These are phyloP conservation scores for Phytomonas sp. DNA, from an alignment of 208 protist species.

Conservation along the genomic window DNA sequence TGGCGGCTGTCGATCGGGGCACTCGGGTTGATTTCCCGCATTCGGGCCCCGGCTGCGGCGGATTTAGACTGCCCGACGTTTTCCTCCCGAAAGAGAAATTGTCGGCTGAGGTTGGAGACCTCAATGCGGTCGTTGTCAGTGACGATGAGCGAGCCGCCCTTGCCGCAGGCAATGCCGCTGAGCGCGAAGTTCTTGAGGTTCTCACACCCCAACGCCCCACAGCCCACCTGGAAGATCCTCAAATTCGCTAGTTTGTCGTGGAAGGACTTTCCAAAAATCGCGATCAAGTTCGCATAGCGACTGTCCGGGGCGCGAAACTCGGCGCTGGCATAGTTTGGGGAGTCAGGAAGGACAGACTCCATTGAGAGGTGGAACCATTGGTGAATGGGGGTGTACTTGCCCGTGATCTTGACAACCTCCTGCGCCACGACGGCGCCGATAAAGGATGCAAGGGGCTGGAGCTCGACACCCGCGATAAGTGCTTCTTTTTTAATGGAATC, in stretches of 20 bases:
- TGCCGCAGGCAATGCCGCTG: constrained; percentile 93
- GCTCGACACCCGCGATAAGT: constrained; percentile 59
- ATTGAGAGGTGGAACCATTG: constrained; percentile 95
- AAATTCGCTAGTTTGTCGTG: constrained; percentile 51
- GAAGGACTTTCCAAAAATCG: constrained; percentile 73
- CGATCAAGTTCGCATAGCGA: constrained; percentile 72
- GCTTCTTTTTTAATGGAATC: constrained; percentile 30
- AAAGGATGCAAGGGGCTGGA: constrained; percentile 88
- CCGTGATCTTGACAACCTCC: constrained; percentile 95
- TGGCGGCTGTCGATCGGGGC: constrained; percentile 71
- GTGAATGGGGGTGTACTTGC: constrained; percentile 94
- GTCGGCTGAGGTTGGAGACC: constrained; percentile 98
- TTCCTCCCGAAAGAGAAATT: constrained; percentile 98
- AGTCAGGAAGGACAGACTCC: constrained; percentile 63
- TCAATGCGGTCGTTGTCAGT: constrained; percentile 99
- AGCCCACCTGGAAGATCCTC: constrained; percentile 95
- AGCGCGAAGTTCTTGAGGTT: constrained; percentile 99
- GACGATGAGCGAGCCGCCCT: constrained; percentile 81
- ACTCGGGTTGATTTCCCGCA: constrained; percentile 93
- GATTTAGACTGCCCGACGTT: constrained; percentile 97
- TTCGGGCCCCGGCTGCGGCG: constrained; percentile 84
- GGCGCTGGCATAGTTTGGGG: background rate
- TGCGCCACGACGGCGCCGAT: constrained; percentile 94
- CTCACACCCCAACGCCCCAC: constrained; percentile 98
- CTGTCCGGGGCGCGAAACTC: constrained; percentile 39